Percentiles rank a stretch among this genome's conserved stretches.
Conservation (phyloP, 257 asterid species). For the Lycium ferocissimum region DNA sequence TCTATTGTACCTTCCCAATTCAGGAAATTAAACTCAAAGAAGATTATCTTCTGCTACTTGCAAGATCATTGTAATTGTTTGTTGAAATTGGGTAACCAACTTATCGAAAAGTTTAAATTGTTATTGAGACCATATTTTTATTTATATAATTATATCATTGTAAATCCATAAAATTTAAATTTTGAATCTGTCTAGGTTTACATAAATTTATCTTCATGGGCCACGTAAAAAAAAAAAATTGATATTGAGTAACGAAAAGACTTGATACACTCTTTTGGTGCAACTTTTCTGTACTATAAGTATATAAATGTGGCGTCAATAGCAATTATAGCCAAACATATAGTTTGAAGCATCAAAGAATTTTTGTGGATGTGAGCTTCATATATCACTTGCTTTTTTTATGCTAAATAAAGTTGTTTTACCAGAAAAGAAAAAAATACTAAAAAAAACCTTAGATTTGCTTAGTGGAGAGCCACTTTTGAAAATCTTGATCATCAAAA, state of each 20-base stretch:
- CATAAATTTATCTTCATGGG: not conserved
- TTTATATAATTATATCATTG: too few species aligned
- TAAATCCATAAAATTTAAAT: too few species aligned
- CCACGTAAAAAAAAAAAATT: too few species aligned
- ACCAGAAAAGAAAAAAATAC: slow-evolving; percentile 20
- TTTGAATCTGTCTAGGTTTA: too few species aligned
- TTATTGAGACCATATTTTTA: not conserved
- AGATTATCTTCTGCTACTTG: not conserved
- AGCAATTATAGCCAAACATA: not conserved
- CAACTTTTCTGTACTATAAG: not conserved
- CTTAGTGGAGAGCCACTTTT: not conserved
- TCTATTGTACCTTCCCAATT: not conserved
- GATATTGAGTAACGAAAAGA: too few species aligned
- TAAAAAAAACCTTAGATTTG: not conserved
- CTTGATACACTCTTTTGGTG: not conserved
- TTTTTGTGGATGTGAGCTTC: not conserved
- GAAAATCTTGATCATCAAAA: not conserved
- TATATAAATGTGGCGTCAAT: not conserved
- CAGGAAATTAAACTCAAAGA: not conserved
- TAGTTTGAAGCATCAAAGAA: slow-evolving; percentile 15
- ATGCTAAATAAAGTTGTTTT: not conserved
- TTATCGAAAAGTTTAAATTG: not conserved
- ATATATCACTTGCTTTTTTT: not conserved
- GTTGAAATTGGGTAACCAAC: not conserved
- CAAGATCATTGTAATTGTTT: not conserved